Base-by-base conservation (phyloP, 768 basidiomycete species). In the Holtermannia corniformis region DNA sequence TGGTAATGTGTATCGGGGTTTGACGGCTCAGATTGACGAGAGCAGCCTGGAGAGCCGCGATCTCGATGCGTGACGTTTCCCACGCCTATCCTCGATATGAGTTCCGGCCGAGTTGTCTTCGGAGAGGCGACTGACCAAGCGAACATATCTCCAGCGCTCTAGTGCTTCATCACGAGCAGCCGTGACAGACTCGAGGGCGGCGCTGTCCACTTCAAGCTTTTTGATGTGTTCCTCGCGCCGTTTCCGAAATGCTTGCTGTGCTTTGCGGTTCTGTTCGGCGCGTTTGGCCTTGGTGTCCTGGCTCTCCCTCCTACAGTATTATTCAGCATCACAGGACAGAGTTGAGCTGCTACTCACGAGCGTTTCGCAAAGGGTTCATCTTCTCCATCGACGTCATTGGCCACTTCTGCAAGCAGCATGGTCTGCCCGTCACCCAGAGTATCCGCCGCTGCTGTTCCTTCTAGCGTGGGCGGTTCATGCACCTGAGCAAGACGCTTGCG, bases 251-350 rank as follows among this genome's bases (percentile, higher is more conserved):
- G 88, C 89, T 41, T 89, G 79, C 74, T 95, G 90, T 0, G 90
- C 90, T 72, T 90, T 91, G 61, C 90, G 79, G 71, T 95, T 95
- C 75, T 95, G 90, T 64, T 92, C 90, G 41, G 90, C 90, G 10
- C 90, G 81, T 67, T 90, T 91, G 3, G 50, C 42, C 16, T 48
- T 55, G 22, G 7, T 23, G 16, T 37, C 32, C 32, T 16, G 10
- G 32, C 32, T 37, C 32, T 37, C 32, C 16, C 16, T 37, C 32
- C 32, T 37, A 16, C n/a, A n/a, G n/a, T n/a, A 16, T 16, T 37
- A 37, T 7, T 37, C 32, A 37, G 32, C 16, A 16, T 37, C 32
- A 37, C 16, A 16, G 10, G 7, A 37, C 32, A 37, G 32, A 37
- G 32, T 7, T n/a, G n/a, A n/a, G n/a, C n/a, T n/a, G n/a, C n/a